A percentile compares a stretch with the other conserved stretches of the same genome.
Conservation (phyloP, 805 yeast genomes). For the Saccharomycopsis selenospora region DNA sequence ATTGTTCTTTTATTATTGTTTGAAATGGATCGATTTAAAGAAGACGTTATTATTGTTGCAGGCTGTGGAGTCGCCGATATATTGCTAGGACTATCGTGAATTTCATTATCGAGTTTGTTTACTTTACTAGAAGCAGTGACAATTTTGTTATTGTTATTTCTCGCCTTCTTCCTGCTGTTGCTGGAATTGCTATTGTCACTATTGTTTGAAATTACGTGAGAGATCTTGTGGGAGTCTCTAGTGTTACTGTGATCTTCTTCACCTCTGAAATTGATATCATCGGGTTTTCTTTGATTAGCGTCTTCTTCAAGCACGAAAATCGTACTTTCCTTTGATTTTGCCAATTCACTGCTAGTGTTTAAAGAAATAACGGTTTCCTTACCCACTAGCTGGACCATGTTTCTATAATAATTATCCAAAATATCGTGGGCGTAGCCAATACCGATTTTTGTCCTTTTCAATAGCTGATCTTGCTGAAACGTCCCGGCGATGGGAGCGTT, state of each 20-base stretch:
- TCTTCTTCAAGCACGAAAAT: slow-evolving; percentile 1
- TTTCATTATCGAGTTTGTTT: neutral
- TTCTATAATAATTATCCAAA: slow-evolving; percentile 40
- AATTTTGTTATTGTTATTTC: no score
- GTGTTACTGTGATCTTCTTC: no score
- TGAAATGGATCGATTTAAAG: neutral
- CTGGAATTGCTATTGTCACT: no score
- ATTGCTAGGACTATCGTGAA: neutral
- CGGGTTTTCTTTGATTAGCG: neutral
- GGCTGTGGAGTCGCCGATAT: neutral
- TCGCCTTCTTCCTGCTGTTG: no score
- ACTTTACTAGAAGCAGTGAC: no score
- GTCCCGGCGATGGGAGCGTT: neutral
- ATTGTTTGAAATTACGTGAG: no score
- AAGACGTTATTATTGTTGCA: neutral
- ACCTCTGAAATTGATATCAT: neutral
- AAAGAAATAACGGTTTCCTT: slow-evolving; percentile 20
- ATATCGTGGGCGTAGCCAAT: slow-evolving; percentile 34
- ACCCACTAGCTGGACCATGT: slow-evolving; percentile 46
- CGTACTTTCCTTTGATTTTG: neutral
- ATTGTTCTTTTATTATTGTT: neutral
- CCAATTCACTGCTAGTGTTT: neutral
- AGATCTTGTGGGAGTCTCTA: no score
- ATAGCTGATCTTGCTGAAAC: slow-evolving; percentile 8
- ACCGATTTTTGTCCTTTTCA: slow-evolving; percentile 19